Percentiles rank a stretch among this genome's conserved stretches.
These are phyloP conservation scores for Cardiospermum halicacabum DNA, from an alignment of 345 rosid genomes.

Conservation along the genomic window DNA sequence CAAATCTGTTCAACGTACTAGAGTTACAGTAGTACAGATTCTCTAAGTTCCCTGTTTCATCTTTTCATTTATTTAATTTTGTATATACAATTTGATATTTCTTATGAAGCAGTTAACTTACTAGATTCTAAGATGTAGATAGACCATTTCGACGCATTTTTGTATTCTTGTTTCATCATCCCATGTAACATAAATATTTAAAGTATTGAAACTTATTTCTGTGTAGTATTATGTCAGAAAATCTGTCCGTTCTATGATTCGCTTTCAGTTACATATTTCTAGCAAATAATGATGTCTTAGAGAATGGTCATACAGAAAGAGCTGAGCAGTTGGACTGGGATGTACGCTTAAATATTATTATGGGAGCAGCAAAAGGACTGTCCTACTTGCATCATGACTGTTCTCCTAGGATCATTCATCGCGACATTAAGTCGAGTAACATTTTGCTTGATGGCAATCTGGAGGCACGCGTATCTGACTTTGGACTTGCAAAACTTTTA, in stretches of 20 bases:
- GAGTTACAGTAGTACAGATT: background rate
- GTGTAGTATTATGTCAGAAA: background rate
- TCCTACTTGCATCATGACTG: constrained; percentile 98
- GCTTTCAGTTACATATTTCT: background rate
- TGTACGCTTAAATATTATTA: constrained; percentile 77
- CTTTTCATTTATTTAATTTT: too few species aligned
- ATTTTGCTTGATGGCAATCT: constrained; percentile 93
- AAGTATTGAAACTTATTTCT: background rate
- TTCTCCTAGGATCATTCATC: constrained; percentile 97
- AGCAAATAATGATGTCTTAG: constrained; percentile 7
- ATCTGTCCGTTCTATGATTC: background rate
- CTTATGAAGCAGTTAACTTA: background rate
- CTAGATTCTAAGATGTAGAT: background rate
- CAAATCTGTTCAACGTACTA: background rate
- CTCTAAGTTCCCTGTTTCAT: background rate
- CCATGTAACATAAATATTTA: background rate
- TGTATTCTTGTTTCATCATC: background rate
- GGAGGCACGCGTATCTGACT: constrained; percentile 98
- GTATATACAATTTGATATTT: background rate
- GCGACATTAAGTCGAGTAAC: constrained; percentile 97
- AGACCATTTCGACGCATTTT: background rate
- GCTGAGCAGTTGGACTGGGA: constrained; percentile 94
- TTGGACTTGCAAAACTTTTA: constrained; percentile 94
- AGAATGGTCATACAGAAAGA: constrained; percentile 52
- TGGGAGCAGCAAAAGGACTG: constrained; percentile 98